Conservation (phyloP, 148 eudicot species). For the Fagopyrum esculentum region DNA sequence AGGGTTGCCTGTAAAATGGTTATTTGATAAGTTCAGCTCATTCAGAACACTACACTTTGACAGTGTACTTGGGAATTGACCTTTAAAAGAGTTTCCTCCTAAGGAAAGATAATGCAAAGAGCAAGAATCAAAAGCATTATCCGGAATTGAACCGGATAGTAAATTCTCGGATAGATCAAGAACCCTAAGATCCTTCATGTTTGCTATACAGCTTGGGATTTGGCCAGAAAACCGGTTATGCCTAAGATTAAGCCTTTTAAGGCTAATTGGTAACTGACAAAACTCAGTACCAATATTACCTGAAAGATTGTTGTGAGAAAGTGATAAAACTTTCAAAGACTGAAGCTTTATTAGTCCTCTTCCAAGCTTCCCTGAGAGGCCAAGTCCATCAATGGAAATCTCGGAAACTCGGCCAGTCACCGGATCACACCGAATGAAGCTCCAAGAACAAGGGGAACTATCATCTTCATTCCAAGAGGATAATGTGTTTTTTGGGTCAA, state of each 20-base stretch:
- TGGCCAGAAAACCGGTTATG: slow-evolving; percentile 53
- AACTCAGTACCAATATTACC: slow-evolving; percentile 47
- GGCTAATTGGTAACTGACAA: slow-evolving; percentile 26
- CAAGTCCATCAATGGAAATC: slow-evolving; percentile 40
- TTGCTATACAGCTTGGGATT: slow-evolving; percentile 28
- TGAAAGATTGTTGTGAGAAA: slow-evolving; percentile 54
- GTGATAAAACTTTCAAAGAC: slow-evolving; percentile 41
- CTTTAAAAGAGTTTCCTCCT: slow-evolving; percentile 54
- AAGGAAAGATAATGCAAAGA: slow-evolving; percentile 62
- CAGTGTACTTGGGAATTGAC: slow-evolving; percentile 56
- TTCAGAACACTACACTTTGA: slow-evolving; percentile 38
- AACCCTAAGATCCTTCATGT: slow-evolving; percentile 32
- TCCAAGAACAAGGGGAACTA: slow-evolving; percentile 82
- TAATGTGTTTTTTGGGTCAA: slow-evolving; percentile 41
- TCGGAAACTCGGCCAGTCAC: slow-evolving; percentile 41
- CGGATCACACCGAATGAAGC: slow-evolving; percentile 53
- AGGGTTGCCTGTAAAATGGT: slow-evolving; percentile 67
- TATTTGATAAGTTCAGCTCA: slow-evolving; percentile 57
- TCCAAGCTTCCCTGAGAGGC: slow-evolving; percentile 68
- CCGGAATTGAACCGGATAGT: slow-evolving; percentile 55
- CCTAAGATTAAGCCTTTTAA: slow-evolving; percentile 62
- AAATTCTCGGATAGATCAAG: slow-evolving; percentile 64
- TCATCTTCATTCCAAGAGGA: slow-evolving; percentile 85
- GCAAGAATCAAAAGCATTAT: slow-evolving; percentile 35
- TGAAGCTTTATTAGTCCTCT: slow-evolving; percentile 64